Evolutionary conservation across 345 rosid species (phyloP).

Genomic region (Syzygium aromaticum): DNA sequence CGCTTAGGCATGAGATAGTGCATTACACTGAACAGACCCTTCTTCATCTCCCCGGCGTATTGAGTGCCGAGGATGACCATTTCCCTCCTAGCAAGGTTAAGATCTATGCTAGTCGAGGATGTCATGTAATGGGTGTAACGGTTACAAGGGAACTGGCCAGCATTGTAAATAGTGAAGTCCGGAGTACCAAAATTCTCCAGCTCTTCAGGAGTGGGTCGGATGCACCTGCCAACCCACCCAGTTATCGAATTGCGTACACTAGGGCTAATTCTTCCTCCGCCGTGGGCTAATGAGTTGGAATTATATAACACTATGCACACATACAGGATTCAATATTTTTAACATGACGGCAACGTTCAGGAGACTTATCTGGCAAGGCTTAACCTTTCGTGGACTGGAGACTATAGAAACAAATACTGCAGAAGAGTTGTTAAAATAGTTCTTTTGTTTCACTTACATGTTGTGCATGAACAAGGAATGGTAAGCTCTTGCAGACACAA

Average conservation of each 20-base stretch:
- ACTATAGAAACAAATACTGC: conserved; percentile 1
- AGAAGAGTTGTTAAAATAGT: not conserved
- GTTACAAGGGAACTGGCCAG: conserved; percentile 98
- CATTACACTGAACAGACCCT: conserved; percentile 97
- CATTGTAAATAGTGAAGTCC: conserved; percentile 98
- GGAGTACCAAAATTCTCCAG: conserved; percentile 98
- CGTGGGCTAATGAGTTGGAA: not conserved
- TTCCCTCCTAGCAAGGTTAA: conserved; percentile 90
- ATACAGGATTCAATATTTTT: not conserved
- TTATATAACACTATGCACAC: not conserved
- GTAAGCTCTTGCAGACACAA: conserved; percentile 96
- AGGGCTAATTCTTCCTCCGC: conserved; percentile 4
- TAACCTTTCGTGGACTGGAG: not conserved
- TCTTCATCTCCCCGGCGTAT: conserved; percentile 99
- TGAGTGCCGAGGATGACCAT: conserved; percentile 99
- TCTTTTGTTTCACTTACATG: conserved; percentile 59
- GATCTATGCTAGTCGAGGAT: conserved; percentile 91
- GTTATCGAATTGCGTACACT: conserved; percentile 36
- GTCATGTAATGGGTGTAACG: conserved; percentile 99
- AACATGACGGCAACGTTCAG: conserved; percentile 14
- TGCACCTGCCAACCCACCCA: conserved; percentile 88
- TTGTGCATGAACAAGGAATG: conserved; percentile 99
- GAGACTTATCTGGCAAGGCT: conserved; percentile 26
- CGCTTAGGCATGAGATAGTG: conserved; percentile 99
- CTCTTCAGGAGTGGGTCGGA: conserved; percentile 95